Percentiles rank a stretch among this genome's conserved stretches.
Evolutionary conservation across 1,284 basidiomycete species (phyloP).

Genomic region (Inonotus hispidus): DNA sequence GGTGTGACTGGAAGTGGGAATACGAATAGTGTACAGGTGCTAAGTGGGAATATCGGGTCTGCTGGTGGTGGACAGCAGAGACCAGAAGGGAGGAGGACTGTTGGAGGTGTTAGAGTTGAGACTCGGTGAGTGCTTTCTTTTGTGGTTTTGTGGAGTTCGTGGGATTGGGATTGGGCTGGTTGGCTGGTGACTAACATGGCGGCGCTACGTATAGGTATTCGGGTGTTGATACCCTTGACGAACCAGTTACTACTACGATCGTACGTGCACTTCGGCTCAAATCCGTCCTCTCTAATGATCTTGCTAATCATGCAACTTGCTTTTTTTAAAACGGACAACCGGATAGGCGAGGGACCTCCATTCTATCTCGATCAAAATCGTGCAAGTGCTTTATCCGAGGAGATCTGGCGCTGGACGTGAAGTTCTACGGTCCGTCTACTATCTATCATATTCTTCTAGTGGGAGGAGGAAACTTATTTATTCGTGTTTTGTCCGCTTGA

Average conservation of each 20-base stretch:
- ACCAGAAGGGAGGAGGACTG: conserved; percentile 41
- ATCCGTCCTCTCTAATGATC: background rate
- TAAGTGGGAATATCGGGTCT: conserved; percentile 74
- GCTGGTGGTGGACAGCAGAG: conserved; percentile 25
- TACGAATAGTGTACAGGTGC: conserved; percentile 21
- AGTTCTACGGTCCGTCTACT: conserved; percentile 58
- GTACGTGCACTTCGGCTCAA: conserved; percentile 42
- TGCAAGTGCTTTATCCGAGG: conserved; percentile 89
- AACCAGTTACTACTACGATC: conserved; percentile 84
- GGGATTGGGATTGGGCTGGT: background rate
- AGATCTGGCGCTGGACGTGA: conserved; percentile 66
- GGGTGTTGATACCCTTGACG: conserved; percentile 83
- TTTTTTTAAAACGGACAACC: background rate
- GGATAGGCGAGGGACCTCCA: conserved; percentile 75
- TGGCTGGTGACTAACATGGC: background rate
- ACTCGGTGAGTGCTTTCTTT: conserved; percentile 54
- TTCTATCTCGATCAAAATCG: conserved; percentile 87
- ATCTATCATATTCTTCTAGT: background rate
- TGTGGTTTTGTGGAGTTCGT: background rate
- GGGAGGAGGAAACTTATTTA: conserved; percentile 6
- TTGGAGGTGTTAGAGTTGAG: conserved; percentile 84
- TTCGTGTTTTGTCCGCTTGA: conserved; percentile 4
- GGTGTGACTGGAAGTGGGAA: conserved; percentile 23
- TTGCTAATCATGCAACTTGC: background rate
- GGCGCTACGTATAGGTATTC: conserved; percentile 66